phyloP scores from a whole-genome alignment of 768 basidiomycete species.

The Favolaschia claudopus region DNA sequence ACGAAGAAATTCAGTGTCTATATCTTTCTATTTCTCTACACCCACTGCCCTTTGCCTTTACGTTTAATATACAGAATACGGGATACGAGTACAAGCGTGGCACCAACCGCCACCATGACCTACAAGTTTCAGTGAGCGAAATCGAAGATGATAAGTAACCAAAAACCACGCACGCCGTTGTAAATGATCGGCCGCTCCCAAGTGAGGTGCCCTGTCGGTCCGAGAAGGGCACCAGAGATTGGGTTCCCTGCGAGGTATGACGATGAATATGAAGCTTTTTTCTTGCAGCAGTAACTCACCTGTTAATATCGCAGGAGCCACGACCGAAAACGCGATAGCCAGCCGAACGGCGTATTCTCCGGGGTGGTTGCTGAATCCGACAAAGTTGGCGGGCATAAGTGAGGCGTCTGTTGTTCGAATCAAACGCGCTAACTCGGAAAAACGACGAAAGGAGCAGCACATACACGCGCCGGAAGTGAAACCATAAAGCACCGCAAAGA shows the following conservation, averaged over 20 bases:
- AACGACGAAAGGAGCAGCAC: neutral
- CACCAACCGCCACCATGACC: conserved; percentile 4
- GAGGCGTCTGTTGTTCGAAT: neutral
- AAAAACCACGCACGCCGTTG: neutral
- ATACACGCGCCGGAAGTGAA: conserved; percentile 44
- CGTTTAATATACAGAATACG: neutral
- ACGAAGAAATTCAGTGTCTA: too few relatives aligned
- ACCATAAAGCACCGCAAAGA: conserved; percentile 49
- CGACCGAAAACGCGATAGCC: conserved; percentile 6
- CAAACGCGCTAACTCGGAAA: too few relatives aligned
- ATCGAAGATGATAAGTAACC: neutral
- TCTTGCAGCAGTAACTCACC: too few relatives aligned
- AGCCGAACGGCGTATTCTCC: conserved; percentile 6
- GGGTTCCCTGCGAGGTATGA: conserved; percentile 14
- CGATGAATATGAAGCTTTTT: too few relatives aligned
- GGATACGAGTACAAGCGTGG: neutral
- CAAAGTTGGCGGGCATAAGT: conserved; percentile 12
- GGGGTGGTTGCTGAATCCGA: conserved; percentile 1
- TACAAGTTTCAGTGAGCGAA: neutral
- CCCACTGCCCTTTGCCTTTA: neutral
- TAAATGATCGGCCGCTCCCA: neutral
- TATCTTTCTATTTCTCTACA: too few relatives aligned
- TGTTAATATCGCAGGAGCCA: conserved; percentile 13
- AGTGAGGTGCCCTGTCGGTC: neutral
- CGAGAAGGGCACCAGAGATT: neutral